These are phyloP conservation scores for Venturia pyrina DNA, from an alignment of 2,329 filamentous ascomycete genomes.

Conservation along the genomic window DNA sequence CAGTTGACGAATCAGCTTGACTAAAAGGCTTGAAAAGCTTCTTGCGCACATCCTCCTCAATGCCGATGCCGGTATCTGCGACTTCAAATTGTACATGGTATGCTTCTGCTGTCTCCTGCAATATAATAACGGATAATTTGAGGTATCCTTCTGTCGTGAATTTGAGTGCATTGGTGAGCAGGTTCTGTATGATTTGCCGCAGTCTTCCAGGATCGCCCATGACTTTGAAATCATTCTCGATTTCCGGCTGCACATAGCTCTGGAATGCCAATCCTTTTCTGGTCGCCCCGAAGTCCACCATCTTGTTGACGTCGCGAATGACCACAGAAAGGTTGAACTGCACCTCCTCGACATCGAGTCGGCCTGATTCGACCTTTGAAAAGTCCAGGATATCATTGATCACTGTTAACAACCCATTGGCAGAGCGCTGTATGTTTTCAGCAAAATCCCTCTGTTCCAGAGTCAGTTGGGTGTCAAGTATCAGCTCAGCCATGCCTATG, in stretches of 20 bases:
- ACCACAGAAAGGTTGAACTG: conserved; percentile 67
- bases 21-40: conserved; percentile 71
- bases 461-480: conserved; percentile 57
- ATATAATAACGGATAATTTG: conserved; percentile 53
- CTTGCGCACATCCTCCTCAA: conserved; percentile 65
- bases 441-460: conserved; percentile 66
- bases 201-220: conserved; percentile 78
- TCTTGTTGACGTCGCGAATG: conserved; percentile 71
- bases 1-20: conserved; percentile 72
- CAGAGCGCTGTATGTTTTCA: conserved; percentile 69
- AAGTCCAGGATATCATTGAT: conserved; percentile 91
- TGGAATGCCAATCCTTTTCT: conserved; percentile 67
- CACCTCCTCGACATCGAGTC: conserved; percentile 69
- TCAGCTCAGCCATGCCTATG: conserved; percentile 67
- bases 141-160: conserved; percentile 29
- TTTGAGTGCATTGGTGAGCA: conserved; percentile 48
- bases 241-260: conserved; percentile 51
- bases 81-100: conserved; percentile 62
- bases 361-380: conserved; percentile 73
- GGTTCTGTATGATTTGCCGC: conserved; percentile 72
- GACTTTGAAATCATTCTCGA: conserved; percentile 62
- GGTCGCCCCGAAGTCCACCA: conserved; percentile 77
- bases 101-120: conserved; percentile 52
- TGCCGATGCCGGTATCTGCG: conserved; percentile 72
- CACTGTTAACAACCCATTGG: conserved; percentile 71